A percentile compares a stretch with the other conserved stretches of the same genome.
phyloP scores from a whole-genome alignment of 1,284 basidiomycete species.

The Puccinia novopanici region DNA sequence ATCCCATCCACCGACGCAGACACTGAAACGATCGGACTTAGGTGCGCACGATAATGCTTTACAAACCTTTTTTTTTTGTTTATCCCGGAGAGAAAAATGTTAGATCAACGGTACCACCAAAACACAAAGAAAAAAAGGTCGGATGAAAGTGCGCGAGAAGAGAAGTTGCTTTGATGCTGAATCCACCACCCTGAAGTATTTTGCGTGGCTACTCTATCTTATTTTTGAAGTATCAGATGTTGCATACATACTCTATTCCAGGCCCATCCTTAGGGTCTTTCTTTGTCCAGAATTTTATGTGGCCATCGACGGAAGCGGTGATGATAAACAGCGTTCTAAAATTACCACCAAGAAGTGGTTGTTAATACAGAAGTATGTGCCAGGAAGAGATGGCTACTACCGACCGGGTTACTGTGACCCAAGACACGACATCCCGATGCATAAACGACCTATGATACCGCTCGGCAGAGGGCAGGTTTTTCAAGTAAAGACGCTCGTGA shows the following conservation, averaged over 20 bases:
- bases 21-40: constrained; percentile 75
- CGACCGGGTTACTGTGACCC: constrained; percentile 78
- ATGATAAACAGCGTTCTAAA: constrained; percentile 84
- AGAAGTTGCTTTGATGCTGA: not conserved
- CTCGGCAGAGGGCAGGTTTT: constrained; percentile 85
- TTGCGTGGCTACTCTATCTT: not conserved
- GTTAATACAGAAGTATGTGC: too few relatives aligned
- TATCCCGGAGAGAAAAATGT: constrained; percentile 1
- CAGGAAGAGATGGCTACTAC: constrained; percentile 54
- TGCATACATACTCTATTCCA: constrained; percentile 59
- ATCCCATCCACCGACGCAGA: constrained; percentile 90
- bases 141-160: not conserved
- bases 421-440: constrained; percentile 92
- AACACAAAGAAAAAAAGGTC: not conserved
- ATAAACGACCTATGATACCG: constrained; percentile 97
- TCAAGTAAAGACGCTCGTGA: constrained; percentile 69
- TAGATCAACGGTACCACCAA: not conserved
- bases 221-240: not conserved
- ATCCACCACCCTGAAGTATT: not conserved
- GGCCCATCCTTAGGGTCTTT: constrained; percentile 63
- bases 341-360: constrained; percentile 43
- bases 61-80: constrained; percentile 52
- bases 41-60: constrained; percentile 71
- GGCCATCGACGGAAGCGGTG: constrained; percentile 91
- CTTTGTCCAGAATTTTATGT: constrained; percentile 98